Evolutionary conservation across 257 asterid species (phyloP).

Genomic region (Leonotis leonurus): DNA sequence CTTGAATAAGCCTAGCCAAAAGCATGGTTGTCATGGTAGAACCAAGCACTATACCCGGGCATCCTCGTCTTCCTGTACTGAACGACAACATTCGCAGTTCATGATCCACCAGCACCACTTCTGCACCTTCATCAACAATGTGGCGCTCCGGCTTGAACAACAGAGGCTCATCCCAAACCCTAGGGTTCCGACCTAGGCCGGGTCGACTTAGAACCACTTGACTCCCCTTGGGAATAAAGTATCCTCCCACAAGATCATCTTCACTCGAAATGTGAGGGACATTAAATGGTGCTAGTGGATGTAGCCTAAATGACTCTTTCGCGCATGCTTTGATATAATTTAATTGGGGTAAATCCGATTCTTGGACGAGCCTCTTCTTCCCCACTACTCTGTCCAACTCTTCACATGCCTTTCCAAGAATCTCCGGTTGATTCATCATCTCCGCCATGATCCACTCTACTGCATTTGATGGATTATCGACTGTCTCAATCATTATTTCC

Average conservation of each 20-base stretch:
- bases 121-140: background rate
- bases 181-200: slow-evolving; percentile 33
- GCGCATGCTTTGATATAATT: slow-evolving; percentile 24
- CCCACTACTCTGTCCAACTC: slow-evolving; percentile 24
- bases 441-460: slow-evolving; percentile 11
- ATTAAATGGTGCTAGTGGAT: slow-evolving; percentile 20
- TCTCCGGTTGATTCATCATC: slow-evolving; percentile 23
- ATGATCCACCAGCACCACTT: slow-evolving; percentile 4
- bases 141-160: slow-evolving; percentile 26
- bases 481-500: slow-evolving; percentile 22
- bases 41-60: slow-evolving; percentile 14
- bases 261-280: slow-evolving; percentile 19
- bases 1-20: slow-evolving; percentile 23
- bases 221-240: slow-evolving; percentile 32
- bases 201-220: slow-evolving; percentile 21
- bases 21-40: slow-evolving; percentile 12
- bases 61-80: slow-evolving; percentile 32
- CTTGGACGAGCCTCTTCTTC: slow-evolving; percentile 20
- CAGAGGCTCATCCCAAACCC: slow-evolving; percentile 25
- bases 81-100: slow-evolving; percentile 19
- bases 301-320: slow-evolving; percentile 27
- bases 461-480: slow-evolving; percentile 27
- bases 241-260: slow-evolving; percentile 20
- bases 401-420: slow-evolving; percentile 1
- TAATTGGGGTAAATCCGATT: slow-evolving; percentile 24